These are phyloP conservation scores for Henckelia pumila DNA, from an alignment of 257 asterid genomes.

Conservation along the genomic window DNA sequence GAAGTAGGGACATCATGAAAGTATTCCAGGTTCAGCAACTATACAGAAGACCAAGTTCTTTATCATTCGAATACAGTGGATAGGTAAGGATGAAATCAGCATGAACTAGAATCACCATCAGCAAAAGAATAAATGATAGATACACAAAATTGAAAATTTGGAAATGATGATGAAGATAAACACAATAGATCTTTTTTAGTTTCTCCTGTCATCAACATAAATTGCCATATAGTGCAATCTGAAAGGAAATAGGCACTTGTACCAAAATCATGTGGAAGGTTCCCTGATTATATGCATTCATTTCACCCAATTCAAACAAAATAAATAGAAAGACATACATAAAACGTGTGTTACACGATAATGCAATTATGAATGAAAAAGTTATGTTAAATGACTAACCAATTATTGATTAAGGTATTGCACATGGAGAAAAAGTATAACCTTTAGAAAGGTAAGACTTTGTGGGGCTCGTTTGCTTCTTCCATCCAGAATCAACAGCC, in stretches of 20 bases:
- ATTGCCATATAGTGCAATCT: not conserved
- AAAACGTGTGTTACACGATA: not conserved
- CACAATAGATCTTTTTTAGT: too few relatives aligned
- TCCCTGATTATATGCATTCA: too few relatives aligned
- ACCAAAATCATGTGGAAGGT: too few relatives aligned
- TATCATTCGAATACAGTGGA: too few relatives aligned
- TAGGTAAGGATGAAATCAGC: not conserved
- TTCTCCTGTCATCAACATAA: not conserved
- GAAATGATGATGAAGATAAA: too few relatives aligned
- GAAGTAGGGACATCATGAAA: not conserved
- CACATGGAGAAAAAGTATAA: slow-evolving; percentile 16
- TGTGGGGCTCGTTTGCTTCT: slow-evolving; percentile 45
- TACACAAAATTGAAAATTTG: too few relatives aligned
- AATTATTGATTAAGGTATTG: not conserved
- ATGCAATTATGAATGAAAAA: not conserved
- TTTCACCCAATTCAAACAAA: too few relatives aligned
- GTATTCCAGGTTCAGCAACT: not conserved
- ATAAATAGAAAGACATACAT: too few relatives aligned
- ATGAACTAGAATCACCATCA: not conserved
- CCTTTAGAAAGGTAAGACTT: slow-evolving; percentile 47
- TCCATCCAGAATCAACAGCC: slow-evolving; percentile 71
- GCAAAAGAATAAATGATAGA: too few relatives aligned
- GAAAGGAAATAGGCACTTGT: not conserved
- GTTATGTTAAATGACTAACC: not conserved
- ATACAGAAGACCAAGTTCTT: not conserved